Conservation (phyloP, 148 eudicot genomes). For the Fagopyrum tataricum region DNA sequence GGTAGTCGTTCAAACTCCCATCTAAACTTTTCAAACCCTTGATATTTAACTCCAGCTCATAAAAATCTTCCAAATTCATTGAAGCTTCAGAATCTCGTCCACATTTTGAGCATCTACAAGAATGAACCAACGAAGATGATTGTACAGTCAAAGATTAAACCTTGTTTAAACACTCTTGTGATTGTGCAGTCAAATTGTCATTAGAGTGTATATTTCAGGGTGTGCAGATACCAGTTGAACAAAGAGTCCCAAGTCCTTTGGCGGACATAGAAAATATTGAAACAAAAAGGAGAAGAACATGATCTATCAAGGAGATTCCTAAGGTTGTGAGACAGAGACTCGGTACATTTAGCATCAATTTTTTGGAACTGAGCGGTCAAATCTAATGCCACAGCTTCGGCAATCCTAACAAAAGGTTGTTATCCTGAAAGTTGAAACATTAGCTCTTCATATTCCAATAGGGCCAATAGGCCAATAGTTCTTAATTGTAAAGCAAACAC, state of each 20-base stretch:
- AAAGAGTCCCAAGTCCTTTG: conserved; percentile 1
- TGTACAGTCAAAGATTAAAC: background rate
- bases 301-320: background rate
- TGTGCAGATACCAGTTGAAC: background rate
- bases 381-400: background rate
- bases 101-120: conserved; percentile 74
- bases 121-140: conserved; percentile 3
- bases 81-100: conserved; percentile 92
- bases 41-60: conserved; percentile 83
- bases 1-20: conserved; percentile 79
- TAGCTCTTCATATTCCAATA: background rate
- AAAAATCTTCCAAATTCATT: conserved; percentile 87
- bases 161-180: background rate
- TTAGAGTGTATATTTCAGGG: background rate
- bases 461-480: background rate
- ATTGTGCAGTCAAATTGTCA: background rate
- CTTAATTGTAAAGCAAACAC: background rate
- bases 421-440: background rate
- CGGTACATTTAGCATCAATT: background rate
- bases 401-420: background rate
- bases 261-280: background rate
- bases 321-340: background rate
- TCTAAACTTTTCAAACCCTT: conserved; percentile 84
- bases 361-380: background rate
- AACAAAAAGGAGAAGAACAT: conserved; percentile 1